Percentiles rank a stretch among this genome's conserved stretches.
phyloP scores from a whole-genome alignment of 768 basidiomycete genomes.

The Lactarius deliciosus region DNA sequence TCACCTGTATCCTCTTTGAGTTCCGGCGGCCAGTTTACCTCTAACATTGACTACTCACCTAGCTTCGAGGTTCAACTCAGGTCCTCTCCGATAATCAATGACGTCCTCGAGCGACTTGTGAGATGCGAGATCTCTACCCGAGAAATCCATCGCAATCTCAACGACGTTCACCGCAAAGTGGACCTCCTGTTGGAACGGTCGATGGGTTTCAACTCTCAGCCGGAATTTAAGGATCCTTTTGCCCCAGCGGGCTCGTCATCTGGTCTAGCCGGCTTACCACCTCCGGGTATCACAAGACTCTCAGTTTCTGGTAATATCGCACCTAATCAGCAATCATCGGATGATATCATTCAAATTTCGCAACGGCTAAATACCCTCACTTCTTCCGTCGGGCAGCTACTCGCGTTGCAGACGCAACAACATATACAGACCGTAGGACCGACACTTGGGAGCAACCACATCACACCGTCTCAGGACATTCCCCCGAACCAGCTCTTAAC shows the following conservation, averaged over 20 bases:
- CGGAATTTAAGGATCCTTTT: constrained; percentile 86
- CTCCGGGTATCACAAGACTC: constrained; percentile 50
- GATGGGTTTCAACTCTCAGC: constrained; percentile 42
- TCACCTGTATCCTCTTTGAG: constrained; percentile 80
- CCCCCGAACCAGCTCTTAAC: constrained; percentile 45
- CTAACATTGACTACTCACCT: constrained; percentile 46
- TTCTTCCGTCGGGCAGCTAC: constrained; percentile 80
- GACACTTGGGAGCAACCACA: constrained; percentile 34
- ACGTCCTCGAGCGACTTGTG: constrained; percentile 70
- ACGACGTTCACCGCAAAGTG: constrained; percentile 75
- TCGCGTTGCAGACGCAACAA: constrained; percentile 75
- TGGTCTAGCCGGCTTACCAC: constrained; percentile 31
- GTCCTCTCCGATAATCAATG: constrained; percentile 70
- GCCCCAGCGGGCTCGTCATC: constrained; percentile 42
- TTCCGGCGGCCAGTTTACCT: constrained; percentile 64
- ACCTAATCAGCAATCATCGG: constrained; percentile 63
- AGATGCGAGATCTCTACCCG: constrained; percentile 68
- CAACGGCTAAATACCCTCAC: constrained; percentile 78
- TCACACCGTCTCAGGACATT: constrained; percentile 41
- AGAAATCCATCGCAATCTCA: constrained; percentile 72
- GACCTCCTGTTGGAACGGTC: constrained; percentile 72
- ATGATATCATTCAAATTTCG: constrained; percentile 75
- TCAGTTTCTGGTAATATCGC: constrained; percentile 68
- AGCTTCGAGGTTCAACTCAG: constrained; percentile 74
- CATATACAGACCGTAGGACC: constrained; percentile 36